Evolutionary conservation across 495 filamentous ascomycete genomes (phyloP), one percentile per base, ranked within the genome.

Genomic region (Aspergillus conjunctus): DNA sequence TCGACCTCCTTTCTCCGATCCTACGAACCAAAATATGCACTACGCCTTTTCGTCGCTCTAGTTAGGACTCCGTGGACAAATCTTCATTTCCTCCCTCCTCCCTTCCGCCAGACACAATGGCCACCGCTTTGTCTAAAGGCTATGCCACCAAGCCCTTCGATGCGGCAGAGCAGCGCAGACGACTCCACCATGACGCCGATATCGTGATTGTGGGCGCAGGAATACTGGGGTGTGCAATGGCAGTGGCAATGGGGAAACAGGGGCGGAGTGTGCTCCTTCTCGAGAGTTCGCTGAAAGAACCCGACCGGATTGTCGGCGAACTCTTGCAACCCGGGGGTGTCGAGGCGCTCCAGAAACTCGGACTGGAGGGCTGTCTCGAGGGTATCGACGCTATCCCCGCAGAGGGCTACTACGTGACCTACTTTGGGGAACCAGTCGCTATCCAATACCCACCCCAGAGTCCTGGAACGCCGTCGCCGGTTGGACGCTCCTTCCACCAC

Each of bases 251-350:
- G 49, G 88, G 92, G 31, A 83, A 93, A 39, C 95, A 98, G 73
- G 92, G 92, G 12, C 87, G 94, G 37, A 93, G 88, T 69, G 92
- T 98, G 15, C 83, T 96, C n/a, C 77, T 98, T 51, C 83, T 98
- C 20, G 94, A 98, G 75, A 81, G 81, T 63, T 93, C 88, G 73
- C 78, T 97, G 71, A 92, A 93, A 75, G 91, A 97, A 77, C 94
- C 94, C 12, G 91, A 98, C 78, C 87, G 94, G 56, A 98, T 98
- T 67, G 93, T 98, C 20, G 94, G 94, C 56, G 94, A 98, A 78
- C 76, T 98, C 59, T 76, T 98, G 68, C 94, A 98, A 72, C 94
- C 94, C 4, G 94, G 94, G 32, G 94, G 94, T 44, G 87, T 96
- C 41, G 75, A 81, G 45, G 92, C 95, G 18, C 79, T 98, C 61